Conservation (phyloP, 2,329 filamentous ascomycete species). For the Ophiostoma australiae region DNA sequence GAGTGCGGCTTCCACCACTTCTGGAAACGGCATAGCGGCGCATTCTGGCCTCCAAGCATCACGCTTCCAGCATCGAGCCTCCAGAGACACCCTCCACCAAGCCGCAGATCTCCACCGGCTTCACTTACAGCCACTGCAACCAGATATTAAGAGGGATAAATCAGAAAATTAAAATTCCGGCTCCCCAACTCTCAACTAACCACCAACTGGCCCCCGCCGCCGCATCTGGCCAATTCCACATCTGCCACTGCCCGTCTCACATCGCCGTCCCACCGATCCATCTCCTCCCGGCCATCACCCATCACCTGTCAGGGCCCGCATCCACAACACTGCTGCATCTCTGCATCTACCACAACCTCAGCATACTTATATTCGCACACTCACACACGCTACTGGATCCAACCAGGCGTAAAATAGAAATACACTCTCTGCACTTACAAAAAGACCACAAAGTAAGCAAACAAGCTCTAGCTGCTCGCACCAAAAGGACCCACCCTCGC, state of each 20-base stretch:
- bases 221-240: background rate
- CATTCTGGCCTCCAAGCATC: slow-evolving; percentile 9
- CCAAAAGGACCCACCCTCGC: slow-evolving; percentile 8
- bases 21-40: background rate
- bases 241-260: background rate
- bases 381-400: background rate
- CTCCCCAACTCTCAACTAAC: background rate
- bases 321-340: background rate
- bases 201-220: background rate
- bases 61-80: slow-evolving; percentile 15
- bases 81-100: slow-evolving; percentile 12
- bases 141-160: background rate
- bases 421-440: background rate
- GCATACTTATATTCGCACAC: background rate
- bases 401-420: background rate
- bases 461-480: background rate
- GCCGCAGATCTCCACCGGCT: slow-evolving; percentile 8
- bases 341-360: background rate
- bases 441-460: slow-evolving; percentile 14
- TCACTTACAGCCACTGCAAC: slow-evolving; percentile 6
- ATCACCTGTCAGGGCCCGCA: slow-evolving; percentile 10
- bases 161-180: too few species aligned
- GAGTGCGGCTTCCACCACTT: background rate
- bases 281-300: background rate
- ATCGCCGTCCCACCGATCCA: slow-evolving; percentile 2